Percentiles rank a stretch among this genome's conserved stretches.
These are phyloP conservation scores for Morella rubra DNA, from an alignment of 306 rosid species.

Conservation along the genomic window DNA sequence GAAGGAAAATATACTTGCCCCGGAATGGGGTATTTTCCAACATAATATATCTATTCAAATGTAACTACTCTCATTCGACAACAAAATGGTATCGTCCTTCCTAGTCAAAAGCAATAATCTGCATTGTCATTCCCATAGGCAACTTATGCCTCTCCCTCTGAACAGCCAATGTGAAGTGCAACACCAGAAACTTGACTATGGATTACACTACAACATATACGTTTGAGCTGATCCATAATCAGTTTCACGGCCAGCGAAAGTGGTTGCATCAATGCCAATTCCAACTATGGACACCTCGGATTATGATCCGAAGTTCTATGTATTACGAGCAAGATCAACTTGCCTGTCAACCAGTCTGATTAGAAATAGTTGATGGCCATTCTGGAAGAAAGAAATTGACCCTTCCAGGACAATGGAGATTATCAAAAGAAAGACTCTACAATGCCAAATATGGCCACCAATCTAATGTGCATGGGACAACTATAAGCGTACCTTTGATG, in stretches of 20 bases:
- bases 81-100: not conserved
- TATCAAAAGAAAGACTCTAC: not conserved
- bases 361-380: not conserved
- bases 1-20: not conserved
- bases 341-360: not conserved
- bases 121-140: not conserved
- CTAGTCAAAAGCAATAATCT: not conserved
- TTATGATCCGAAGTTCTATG: not conserved
- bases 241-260: not conserved
- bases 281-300: not conserved
- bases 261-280: not conserved
- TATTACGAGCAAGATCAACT: not conserved
- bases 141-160: not conserved
- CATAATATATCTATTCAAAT: not conserved
- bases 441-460: not conserved
- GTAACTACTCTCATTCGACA: not conserved
- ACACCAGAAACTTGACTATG: not conserved
- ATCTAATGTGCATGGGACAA: not conserved
- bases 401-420: not conserved
- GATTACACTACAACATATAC: not conserved
- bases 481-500: slow-evolving; percentile 68
- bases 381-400: not conserved
- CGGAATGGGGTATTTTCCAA: not conserved
- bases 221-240: not conserved
- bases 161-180: not conserved